Evolutionary conservation across 768 basidiomycete genomes (phyloP).

Genomic region (Russula sp.): DNA sequence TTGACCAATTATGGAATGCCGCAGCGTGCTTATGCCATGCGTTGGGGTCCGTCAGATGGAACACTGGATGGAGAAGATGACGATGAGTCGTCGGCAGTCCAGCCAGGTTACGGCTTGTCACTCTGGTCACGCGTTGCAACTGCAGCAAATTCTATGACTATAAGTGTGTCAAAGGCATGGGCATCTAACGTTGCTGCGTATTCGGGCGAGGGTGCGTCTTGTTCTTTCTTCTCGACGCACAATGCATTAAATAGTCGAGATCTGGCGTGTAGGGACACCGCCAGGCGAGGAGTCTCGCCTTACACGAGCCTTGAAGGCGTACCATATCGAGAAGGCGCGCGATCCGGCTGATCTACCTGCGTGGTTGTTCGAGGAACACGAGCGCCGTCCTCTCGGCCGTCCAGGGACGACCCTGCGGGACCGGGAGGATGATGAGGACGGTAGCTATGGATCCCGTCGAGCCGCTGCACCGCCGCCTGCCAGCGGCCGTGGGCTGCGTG

Average conservation of each 20-base stretch:
- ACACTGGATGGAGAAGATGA: background rate
- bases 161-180: slow-evolving; percentile 55
- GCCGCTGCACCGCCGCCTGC: slow-evolving; percentile 14
- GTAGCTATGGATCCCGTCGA: slow-evolving; percentile 18
- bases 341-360: slow-evolving; percentile 50
- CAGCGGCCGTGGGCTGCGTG: slow-evolving; percentile 28
- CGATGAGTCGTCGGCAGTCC: background rate
- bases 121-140: slow-evolving; percentile 53
- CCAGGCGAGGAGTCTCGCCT: slow-evolving; percentile 53
- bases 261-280: slow-evolving; percentile 35
- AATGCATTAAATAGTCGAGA: background rate
- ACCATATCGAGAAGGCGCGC: slow-evolving; percentile 54
- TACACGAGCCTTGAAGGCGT: slow-evolving; percentile 58
- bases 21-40: slow-evolving; percentile 15
- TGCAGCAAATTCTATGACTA: slow-evolving; percentile 44
- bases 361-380: slow-evolving; percentile 58
- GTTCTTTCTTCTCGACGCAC: background rate
- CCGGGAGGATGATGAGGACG: slow-evolving; percentile 9
- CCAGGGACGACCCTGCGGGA: slow-evolving; percentile 19
- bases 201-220: slow-evolving; percentile 20
- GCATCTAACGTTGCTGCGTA: slow-evolving; percentile 22
- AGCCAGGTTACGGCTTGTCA: slow-evolving; percentile 35
- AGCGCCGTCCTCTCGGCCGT: slow-evolving; percentile 34
- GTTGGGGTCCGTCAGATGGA: background rate
- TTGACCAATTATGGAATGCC: background rate